Base-by-base conservation (phyloP, 2,329 filamentous ascomycete genomes). In the Mycosphaerella arachidis region DNA sequence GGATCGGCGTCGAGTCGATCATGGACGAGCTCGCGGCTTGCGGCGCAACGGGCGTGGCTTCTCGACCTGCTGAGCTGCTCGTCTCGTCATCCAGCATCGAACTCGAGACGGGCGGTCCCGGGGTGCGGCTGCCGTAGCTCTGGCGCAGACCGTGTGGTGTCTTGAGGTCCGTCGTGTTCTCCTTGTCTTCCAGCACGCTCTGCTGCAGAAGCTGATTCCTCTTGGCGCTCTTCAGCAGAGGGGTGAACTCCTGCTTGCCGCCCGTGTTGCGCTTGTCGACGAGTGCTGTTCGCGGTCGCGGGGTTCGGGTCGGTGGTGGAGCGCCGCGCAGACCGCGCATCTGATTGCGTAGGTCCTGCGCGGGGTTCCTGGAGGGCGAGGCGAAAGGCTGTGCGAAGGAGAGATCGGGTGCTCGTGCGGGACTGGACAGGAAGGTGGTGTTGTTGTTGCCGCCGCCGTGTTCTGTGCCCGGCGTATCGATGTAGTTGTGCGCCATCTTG, bases 331-430 rank as follows among this genome's bases (percentile, higher is more conserved):
- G 85, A 73, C 89, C 89, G 67, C 86, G 86, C 71, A 94, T 82
- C 64, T 90, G 86, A 63, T 88, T 86, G 52, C 95, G 78, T 27
- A 97, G 78, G 68, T 94, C 70, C 58, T 75, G 90, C 69, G 86
- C 85, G 45, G 71, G 75, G 71, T 87, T 85, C 75, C 90, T 92
- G 30, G 82, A 84, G 27, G 89, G 92, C 31, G 90, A 92, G 58
- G 87, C 85, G 68, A 97, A 96, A 0, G 93, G 94, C 59, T 90
- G 86, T 72, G 95, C 91, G 69, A 92, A 88, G 55, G 91, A 95
- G 67, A 93, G 86, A 69, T 95, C 91, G 71, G 95, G 76, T 70
- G 65, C 31, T 65, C 63, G 46, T 24, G 55, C 64, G 7, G 65
- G 65, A 74, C 78, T 85, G 29, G 50, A 52, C 63, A 95, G 81